Evolutionary conservation across 257 asterid species (phyloP), one percentile per base, ranked within the genome.

Genomic region (Nicotiana knightiana): DNA sequence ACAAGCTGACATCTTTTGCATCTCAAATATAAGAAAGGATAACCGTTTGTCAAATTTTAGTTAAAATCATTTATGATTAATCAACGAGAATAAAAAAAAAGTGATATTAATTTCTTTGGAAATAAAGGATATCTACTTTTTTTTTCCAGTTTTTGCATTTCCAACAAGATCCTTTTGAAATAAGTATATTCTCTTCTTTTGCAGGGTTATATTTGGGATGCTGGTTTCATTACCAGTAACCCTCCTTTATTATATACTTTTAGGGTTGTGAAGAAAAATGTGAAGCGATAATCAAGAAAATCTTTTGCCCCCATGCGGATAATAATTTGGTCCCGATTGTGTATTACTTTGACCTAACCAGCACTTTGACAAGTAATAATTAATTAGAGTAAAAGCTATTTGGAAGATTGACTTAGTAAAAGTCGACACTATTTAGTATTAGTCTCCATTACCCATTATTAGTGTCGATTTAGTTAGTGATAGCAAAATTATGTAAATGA

Each of bases 161-260:
- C 0, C 17, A 24, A 28, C 30, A 11, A 28, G 4, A 51, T 53
- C 3, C 9, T 32, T 28, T 32, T 57, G 12, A 39, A 30, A 17
- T 12, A 53, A 28, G 30, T 13, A n/a, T 63, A 2, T 71, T 61
- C 15, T 83, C 17, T 57, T 18, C 6, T 65, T 67, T 76, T 87
- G 89, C 91, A 91, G 95, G 92, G 93, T 91, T 2, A 91, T 90
- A 81, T 91, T 91, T 62, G 95, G 95, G 64, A 90, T 91, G 93
- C 76, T 91, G 86, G 91, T 91, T 26, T 91, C 95, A 55, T 84
- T 91, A 81, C 95, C 93, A 13, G 89, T 91, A 66, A 90, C 93
- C 2, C 90, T 91, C 32, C 85, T 91, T 51, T 91, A 91, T 64
- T 91, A 91, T 85, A 80, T 89, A 70, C 26, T 89, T 18, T 81